Evolutionary conservation across 805 yeast genomes (phyloP), one percentile per base, ranked within the genome.

Genomic region (Pichia kluyveri): DNA sequence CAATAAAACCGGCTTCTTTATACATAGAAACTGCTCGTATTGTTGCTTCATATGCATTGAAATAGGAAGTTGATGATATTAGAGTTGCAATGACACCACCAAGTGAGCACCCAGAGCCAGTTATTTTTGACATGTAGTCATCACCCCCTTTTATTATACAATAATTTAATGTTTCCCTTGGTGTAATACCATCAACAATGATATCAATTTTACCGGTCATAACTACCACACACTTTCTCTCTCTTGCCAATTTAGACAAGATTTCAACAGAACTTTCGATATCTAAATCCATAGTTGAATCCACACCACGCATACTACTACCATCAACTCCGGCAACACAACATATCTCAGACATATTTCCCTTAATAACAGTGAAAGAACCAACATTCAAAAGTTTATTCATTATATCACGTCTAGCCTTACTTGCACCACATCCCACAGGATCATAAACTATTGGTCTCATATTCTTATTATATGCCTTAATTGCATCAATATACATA

Each of bases 361-460:
- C 96, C 62, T 90, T 87, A 54, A 89, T 80, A 28, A 84, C 88
- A 31, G 77, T 69, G 52, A 71, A 73, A 56, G 72, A 75, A 41
- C 87, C 88, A 12, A 70, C 61, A 37, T 80, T 70, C 32, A 89
- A 61, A 10, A 88, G 56, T 0, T 60, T 59, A 28, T 68, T 61
- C 45, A 80, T 75, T 17, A 79, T 68, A 4, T 63, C 57, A 38
- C 68, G 67, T 50, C 97, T 71, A 6, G 77, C 73, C 4, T 58
- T 48, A 0, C 96, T 73, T 0, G 96, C 96, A 28, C 96, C 96
- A 38, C 83, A 87, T 0, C 89, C 97, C n/a, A 89, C 96, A 0
- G 96, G 97, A 62, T 89, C 97, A 55, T 84, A 82, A 0, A 89
- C 77, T 32, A 89, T 74, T 4, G 86, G 90, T 41, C 73, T 70